Base-by-base conservation (phyloP, 371 early-diverging fungal genomes). In the Basidiobolus meristosporus region DNA sequence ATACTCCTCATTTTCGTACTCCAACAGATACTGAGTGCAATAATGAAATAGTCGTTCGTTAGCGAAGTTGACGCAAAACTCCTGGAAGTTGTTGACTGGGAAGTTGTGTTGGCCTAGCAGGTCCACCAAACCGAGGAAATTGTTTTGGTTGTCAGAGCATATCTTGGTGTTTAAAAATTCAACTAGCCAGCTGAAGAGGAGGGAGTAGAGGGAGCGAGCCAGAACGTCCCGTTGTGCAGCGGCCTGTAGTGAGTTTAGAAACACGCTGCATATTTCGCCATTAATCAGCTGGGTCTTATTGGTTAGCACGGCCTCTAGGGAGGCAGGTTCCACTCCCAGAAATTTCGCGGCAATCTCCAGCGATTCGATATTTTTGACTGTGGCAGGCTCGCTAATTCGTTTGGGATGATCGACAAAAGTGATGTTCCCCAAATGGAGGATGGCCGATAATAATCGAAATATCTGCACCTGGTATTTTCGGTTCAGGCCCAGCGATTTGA, bases 351-450 rank as follows among this genome's bases (percentile, higher is more conserved):
- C 81, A 31, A 77, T 62, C 20, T 79, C 81, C 23, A 92, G 61
- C 12, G 58, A 59, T n/a, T 80, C 82, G 3, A 64, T 51, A 42
- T 88, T 81, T 42, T 70, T 70, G 40, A 86, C 70, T 43, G 60
- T 63, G 36, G 80, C 78, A 2, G 79, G 75, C 31, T 84, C 82
- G 11, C 64, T 54, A 14, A 62, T 56, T 4, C 43, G 54, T 9
- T 58, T 57, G 19, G 68, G 68, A 36, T 73, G 74, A 33, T 80
- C 69, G 40, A 71, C 62, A 53, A 93, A 96, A 19, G 67, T 60
- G 41, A 96, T 52, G 57, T 92, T 91, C 23, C 92, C 90, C 19
- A 96, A 66, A 48, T 85, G 81, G 31, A 96, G 58, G 41, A 96
- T 83, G 11, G 89, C 81, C 1, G 90, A 75, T 35, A 96, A 50